These are phyloP conservation scores for Actinomortierella ambigua DNA, from an alignment of 371 early-diverging fungal species.

Conservation along the genomic window DNA sequence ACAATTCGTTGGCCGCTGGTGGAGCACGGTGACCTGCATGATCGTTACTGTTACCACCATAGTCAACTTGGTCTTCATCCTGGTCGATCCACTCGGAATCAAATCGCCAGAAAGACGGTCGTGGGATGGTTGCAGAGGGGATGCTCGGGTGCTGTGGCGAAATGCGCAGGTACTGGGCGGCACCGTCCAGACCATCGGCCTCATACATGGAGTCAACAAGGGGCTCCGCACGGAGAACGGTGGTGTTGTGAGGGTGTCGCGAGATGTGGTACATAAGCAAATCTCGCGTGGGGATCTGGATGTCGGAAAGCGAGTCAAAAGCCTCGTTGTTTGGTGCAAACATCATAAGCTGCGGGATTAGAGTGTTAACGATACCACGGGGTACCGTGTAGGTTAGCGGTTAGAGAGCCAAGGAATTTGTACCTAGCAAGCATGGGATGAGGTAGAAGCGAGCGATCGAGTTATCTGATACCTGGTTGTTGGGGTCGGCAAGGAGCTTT, in stretches of 20 bases:
- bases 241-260: constrained; percentile 11
- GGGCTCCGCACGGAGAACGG: constrained; percentile 5
- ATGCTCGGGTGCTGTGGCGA: constrained; percentile 15
- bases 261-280: constrained; percentile 34
- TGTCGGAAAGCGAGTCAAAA: constrained; percentile 31
- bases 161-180: constrained; percentile 30
- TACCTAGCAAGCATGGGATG: too few species aligned
- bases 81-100: constrained; percentile 17
- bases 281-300: constrained; percentile 22
- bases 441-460: too few species aligned
- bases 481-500: constrained; percentile 11
- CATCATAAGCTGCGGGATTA: constrained; percentile 20
- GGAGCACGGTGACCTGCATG: not conserved
- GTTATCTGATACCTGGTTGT: constrained; percentile 15
- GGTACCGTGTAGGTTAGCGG: too few species aligned
- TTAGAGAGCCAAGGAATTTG: too few species aligned
- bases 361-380: too few species aligned
- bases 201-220: constrained; percentile 21
- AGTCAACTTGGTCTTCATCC: not conserved
- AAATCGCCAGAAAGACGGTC: not conserved
- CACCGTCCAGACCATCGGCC: constrained; percentile 23
- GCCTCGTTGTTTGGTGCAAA: constrained; percentile 43
- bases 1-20: constrained; percentile 1
- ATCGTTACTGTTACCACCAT: not conserved
- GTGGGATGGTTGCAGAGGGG: constrained; percentile 10